Evolutionary conservation across 768 basidiomycete genomes (phyloP).

Genomic region (Lactarius vividus): DNA sequence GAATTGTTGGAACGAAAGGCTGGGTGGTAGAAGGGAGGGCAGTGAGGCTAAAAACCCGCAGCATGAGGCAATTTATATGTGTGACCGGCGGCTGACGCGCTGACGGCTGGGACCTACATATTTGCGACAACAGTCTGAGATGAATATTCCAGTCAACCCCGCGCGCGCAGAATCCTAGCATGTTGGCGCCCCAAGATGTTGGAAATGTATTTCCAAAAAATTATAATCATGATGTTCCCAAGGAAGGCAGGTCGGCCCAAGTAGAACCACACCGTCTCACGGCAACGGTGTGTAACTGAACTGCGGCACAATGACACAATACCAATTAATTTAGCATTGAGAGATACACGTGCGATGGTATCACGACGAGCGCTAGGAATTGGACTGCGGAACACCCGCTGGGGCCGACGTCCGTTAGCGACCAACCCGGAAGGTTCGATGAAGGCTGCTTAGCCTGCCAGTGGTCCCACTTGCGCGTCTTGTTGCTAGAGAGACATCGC

Average conservation of each 20-base stretch:
- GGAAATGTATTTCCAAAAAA: neutral
- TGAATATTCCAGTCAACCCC: neutral
- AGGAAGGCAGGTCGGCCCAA: neutral
- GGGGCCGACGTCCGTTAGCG: too few species aligned
- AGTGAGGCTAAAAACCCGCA: neutral
- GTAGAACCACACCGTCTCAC: neutral
- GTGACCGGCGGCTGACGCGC: conserved; percentile 25
- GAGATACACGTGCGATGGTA: neutral
- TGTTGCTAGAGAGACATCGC: neutral
- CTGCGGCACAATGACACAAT: neutral
- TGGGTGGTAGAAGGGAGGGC: neutral
- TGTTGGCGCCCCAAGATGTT: neutral
- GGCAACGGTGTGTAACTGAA: neutral
- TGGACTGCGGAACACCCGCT: neutral
- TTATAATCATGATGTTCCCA: neutral
- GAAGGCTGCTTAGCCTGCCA: neutral
- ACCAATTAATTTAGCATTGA: neutral
- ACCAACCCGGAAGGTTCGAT: neutral
- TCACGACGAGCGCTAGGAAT: neutral
- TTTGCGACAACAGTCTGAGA: neutral
- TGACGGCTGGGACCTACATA: conserved; percentile 5
- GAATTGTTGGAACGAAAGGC: neutral
- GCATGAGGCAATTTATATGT: conserved; percentile 15
- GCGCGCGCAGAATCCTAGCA: neutral
- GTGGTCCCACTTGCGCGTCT: neutral